Percentiles rank a stretch among this genome's conserved stretches.
These are phyloP conservation scores for Niveomyces coronatus DNA, from an alignment of 2,329 filamentous ascomycete species.

Conservation along the genomic window DNA sequence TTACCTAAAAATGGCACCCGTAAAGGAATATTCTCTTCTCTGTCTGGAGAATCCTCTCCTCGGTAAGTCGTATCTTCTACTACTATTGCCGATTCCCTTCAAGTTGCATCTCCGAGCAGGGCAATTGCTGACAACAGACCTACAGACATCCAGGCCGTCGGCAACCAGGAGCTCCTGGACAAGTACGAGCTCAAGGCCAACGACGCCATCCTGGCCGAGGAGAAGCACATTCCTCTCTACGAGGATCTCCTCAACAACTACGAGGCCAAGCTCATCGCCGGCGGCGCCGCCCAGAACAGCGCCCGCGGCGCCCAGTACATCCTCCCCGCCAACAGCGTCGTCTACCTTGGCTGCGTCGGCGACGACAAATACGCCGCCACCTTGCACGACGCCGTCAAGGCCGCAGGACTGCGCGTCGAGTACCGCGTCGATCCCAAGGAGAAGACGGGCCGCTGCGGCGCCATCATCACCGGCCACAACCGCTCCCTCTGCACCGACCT, in stretches of 20 bases:
- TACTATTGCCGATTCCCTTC: neutral
- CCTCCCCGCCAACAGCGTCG: conserved; percentile 76
- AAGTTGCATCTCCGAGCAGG: conserved; percentile 5
- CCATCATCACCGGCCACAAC: conserved; percentile 94
- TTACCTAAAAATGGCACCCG: conserved; percentile 52
- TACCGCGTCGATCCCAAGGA: conserved; percentile 82
- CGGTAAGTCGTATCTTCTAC: conserved; percentile 56
- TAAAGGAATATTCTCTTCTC: conserved; percentile 77
- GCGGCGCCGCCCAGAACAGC: conserved; percentile 95
- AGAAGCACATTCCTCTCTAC: conserved; percentile 81
- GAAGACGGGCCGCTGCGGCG: conserved; percentile 88
- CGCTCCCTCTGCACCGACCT: conserved; percentile 91
- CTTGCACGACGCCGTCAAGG: conserved; percentile 73
- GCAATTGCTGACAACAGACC: conserved; percentile 2
- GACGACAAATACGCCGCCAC: conserved; percentile 92
- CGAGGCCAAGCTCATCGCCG: conserved; percentile 88
- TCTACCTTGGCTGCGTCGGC: conserved; percentile 90
- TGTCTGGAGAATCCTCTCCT: conserved; percentile 97
- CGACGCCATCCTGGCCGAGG: conserved; percentile 92
- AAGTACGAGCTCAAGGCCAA: conserved; percentile 94
- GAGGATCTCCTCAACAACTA: conserved; percentile 90
- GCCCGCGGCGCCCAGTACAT: conserved; percentile 95
- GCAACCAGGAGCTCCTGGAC: conserved; percentile 72
- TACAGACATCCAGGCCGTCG: conserved; percentile 80
- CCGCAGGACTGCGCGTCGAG: conserved; percentile 84